Evolutionary conservation across 352 stramenopile species (phyloP).

Genomic region (Phytopythium aichiense): DNA sequence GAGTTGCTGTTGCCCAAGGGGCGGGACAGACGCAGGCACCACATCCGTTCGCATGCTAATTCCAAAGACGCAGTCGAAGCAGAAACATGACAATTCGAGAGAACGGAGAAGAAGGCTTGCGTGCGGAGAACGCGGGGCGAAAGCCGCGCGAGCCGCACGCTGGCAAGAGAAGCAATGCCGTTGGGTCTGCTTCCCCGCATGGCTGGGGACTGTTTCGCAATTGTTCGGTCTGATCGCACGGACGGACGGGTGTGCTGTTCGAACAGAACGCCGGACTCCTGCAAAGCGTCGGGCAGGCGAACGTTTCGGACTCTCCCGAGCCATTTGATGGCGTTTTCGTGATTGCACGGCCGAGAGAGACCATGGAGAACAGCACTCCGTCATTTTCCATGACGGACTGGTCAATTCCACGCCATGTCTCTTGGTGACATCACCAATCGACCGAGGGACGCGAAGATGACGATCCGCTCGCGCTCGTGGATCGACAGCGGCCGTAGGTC

Average conservation of each 20-base stretch:
- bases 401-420: too few species aligned
- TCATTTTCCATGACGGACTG: background rate
- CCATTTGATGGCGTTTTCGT: background rate
- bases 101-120: too few species aligned
- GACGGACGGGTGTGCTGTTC: background rate
- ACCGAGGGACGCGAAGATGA: too few species aligned
- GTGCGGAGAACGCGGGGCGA: too few species aligned
- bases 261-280: background rate
- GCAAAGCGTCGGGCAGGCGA: background rate
- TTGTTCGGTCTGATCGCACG: background rate
- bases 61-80: background rate
- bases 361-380: background rate
- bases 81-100: background rate
- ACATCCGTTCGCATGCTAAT: background rate
- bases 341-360: background rate
- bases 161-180: too few species aligned
- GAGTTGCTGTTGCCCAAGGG: conserved; percentile 3
- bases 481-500: too few species aligned
- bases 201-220: background rate
- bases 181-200: too few species aligned
- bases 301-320: background rate
- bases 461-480: too few species aligned
- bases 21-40: conserved; percentile 4
- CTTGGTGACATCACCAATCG: too few species aligned
- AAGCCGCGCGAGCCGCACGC: too few species aligned